Percentiles rank a stretch among this genome's conserved stretches.
phyloP scores from a whole-genome alignment of 805 yeast genomes.

The Ogataea nakhonphanomensis region DNA sequence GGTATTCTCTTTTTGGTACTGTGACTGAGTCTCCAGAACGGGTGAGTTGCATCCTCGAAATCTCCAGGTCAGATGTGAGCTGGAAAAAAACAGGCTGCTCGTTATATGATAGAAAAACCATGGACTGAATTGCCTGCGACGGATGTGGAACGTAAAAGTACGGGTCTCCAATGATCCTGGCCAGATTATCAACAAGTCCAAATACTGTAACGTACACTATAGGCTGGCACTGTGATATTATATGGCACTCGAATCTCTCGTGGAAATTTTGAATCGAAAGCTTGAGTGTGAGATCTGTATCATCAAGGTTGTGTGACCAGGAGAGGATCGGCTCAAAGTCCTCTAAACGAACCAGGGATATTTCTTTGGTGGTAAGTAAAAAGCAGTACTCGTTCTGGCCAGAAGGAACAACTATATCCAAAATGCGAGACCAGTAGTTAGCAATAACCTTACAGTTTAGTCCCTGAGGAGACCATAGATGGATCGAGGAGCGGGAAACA shows the following conservation, averaged over 20 bases:
- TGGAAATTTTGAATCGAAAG: slow-evolving; percentile 30
- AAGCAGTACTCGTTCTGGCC: slow-evolving; percentile 38
- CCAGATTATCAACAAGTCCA: slow-evolving; percentile 19
- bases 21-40: not conserved
- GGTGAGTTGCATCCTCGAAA: slow-evolving; percentile 17
- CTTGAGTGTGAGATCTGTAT: slow-evolving; percentile 50
- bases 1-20: not conserved
- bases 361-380: slow-evolving; percentile 62
- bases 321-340: slow-evolving; percentile 49
- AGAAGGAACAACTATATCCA: slow-evolving; percentile 39
- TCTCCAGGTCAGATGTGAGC: slow-evolving; percentile 18
- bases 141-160: slow-evolving; percentile 25
- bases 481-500: slow-evolving; percentile 43
- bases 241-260: slow-evolving; percentile 21
- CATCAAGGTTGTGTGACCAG: slow-evolving; percentile 68
- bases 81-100: slow-evolving; percentile 13
- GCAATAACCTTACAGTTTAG: slow-evolving; percentile 42
- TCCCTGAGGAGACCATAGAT: slow-evolving; percentile 30
- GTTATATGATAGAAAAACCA: slow-evolving; percentile 6
- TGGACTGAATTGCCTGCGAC: slow-evolving; percentile 16
- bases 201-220: slow-evolving; percentile 32
- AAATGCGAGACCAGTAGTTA: slow-evolving; percentile 49
- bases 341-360: slow-evolving; percentile 47
- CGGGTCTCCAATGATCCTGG: slow-evolving; percentile 22
- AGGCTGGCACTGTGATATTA: slow-evolving; percentile 29